Percentiles rank a stretch among this genome's conserved stretches.
Evolutionary conservation across 208 protist genomes (phyloP).

Genomic region (Wallacemonas sp.): DNA sequence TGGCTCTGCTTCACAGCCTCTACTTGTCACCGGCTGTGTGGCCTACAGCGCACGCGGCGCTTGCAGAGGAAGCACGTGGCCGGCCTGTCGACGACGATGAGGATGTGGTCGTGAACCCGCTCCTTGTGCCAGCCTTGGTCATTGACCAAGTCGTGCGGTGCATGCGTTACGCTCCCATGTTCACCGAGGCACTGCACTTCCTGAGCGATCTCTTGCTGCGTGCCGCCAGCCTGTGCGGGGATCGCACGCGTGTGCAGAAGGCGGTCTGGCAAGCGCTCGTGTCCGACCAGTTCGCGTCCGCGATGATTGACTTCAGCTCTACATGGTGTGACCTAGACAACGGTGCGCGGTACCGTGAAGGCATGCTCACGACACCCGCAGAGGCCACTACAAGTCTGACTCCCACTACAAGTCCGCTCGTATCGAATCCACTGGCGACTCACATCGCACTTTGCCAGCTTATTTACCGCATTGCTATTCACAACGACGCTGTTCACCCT

Average conservation of each 20-base stretch:
- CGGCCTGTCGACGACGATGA: too few species aligned
- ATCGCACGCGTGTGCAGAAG: conserved; percentile 25
- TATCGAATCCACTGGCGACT: too few species aligned
- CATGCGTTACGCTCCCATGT: conserved; percentile 16
- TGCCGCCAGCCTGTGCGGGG: conserved; percentile 9
- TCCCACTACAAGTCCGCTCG: conserved; percentile 23
- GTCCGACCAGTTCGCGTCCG: not conserved
- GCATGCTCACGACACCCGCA: conserved; percentile 26
- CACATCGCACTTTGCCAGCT: conserved; percentile 38
- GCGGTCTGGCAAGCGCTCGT: conserved; percentile 28
- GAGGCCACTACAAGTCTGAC: conserved; percentile 35
- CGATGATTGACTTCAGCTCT: conserved; percentile 30
- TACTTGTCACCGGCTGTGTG: conserved; percentile 25
- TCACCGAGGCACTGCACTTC: conserved; percentile 23
- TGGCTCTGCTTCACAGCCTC: conserved; percentile 31
- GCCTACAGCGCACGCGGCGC: too few species aligned
- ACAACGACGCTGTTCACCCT: conserved; percentile 46
- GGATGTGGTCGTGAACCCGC: too few species aligned
- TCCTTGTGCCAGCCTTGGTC: conserved; percentile 21
- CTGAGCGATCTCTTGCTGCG: conserved; percentile 31
- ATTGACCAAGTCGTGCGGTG: conserved; percentile 34
- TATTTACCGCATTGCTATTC: conserved; percentile 31
- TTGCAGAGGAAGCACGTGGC: too few species aligned
- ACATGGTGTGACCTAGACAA: conserved; percentile 35
- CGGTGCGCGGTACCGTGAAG: conserved; percentile 31